Evolutionary conservation across 163 green algal genomes (phyloP).

Genomic region (Scenedesmus sp.): DNA sequence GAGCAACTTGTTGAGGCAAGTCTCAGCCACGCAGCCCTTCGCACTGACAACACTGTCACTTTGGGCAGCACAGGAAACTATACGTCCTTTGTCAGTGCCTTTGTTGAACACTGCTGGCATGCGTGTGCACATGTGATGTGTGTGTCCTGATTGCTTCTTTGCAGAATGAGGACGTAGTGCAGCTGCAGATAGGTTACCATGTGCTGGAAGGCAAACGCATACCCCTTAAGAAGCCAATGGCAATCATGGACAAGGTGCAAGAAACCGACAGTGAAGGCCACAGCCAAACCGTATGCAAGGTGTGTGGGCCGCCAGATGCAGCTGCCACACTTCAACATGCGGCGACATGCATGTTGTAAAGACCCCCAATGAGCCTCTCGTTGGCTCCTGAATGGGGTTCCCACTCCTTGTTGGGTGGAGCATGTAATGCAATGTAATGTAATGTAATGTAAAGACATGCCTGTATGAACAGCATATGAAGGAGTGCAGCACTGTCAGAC

Average conservation of each 20-base stretch:
- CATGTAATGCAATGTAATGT: no score
- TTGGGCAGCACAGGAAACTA: no score
- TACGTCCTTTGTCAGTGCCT: not conserved
- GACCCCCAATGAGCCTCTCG: no score
- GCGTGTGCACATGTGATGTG: not conserved
- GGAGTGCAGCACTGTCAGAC: not conserved
- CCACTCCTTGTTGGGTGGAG: no score
- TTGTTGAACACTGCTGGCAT: not conserved
- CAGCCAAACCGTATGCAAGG: slow-evolving; percentile 13
- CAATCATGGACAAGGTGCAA: slow-evolving; percentile 72
- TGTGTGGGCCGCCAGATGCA: not conserved
- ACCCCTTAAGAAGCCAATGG: slow-evolving; percentile 84
- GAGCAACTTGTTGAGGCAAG: not conserved
- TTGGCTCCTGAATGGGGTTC: no score
- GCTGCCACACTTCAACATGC: not conserved
- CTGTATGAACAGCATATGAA: no score
- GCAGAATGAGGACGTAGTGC: slow-evolving; percentile 68
- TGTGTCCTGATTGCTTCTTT: not conserved
- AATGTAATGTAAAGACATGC: no score
- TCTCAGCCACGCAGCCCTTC: no score
- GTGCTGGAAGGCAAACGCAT: slow-evolving; percentile 83
- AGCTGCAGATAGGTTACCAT: slow-evolving; percentile 85
- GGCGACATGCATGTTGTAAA: not conserved
- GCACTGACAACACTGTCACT: no score
- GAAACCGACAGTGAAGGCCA: not conserved